Conservation (phyloP, 805 yeast genomes). For the Clavispora fructus region DNA sequence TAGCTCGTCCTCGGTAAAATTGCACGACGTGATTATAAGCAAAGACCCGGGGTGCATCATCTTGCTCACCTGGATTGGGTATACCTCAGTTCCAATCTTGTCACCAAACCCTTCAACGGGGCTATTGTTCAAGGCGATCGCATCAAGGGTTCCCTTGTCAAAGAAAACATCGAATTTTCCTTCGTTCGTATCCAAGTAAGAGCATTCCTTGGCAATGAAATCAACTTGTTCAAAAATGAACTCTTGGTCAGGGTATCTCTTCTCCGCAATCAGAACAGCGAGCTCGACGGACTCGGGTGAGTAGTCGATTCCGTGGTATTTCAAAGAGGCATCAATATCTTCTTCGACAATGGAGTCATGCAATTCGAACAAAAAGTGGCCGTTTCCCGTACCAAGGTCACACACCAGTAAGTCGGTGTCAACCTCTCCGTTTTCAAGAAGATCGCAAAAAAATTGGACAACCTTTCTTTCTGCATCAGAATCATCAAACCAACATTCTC, state of each 20-base stretch:
- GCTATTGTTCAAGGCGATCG: slow-evolving; percentile 78
- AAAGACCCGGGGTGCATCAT: slow-evolving; percentile 54
- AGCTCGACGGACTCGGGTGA: slow-evolving; percentile 75
- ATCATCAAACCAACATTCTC: slow-evolving; percentile 96
- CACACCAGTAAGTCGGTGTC: slow-evolving; percentile 37
- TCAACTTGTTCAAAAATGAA: slow-evolving; percentile 66
- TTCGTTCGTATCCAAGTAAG: slow-evolving; percentile 30
- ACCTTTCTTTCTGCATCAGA: slow-evolving; percentile 87
- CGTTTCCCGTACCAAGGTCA: slow-evolving; percentile 96
- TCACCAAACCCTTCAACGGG: slow-evolving; percentile 39
- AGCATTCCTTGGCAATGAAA: slow-evolving; percentile 42
- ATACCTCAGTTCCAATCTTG: slow-evolving; percentile 50
- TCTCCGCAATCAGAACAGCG: slow-evolving; percentile 54
- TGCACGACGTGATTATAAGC: slow-evolving; percentile 82
- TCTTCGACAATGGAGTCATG: slow-evolving; percentile 54
- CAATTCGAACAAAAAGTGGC: slow-evolving; percentile 74
- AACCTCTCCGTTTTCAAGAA: slow-evolving; percentile 12
- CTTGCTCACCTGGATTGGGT: slow-evolving; percentile 54
- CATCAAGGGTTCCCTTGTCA: slow-evolving; percentile 96
- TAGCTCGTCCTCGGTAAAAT: slow-evolving; percentile 82
- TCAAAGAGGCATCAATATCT: slow-evolving; percentile 30
- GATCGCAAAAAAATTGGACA: slow-evolving; percentile 60
- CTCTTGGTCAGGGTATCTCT: slow-evolving; percentile 25
- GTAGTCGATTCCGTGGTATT: slow-evolving; percentile 72
- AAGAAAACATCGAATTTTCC: slow-evolving; percentile 65